Evolutionary conservation across 345 rosid species (phyloP).

Genomic region (Isatis tinctoria): DNA sequence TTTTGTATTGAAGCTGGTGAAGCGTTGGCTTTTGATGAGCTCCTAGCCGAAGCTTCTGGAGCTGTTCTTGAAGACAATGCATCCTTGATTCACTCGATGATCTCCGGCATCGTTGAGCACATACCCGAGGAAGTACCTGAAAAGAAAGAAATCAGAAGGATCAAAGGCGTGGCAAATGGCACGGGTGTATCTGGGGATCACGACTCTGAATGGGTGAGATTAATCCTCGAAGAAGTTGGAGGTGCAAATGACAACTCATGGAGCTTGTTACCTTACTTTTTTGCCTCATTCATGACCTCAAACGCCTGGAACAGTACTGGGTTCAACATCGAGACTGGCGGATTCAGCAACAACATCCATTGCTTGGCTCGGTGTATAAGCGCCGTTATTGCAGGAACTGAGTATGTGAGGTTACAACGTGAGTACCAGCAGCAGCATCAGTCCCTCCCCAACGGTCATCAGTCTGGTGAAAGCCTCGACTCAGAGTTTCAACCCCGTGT

Average conservation of each 20-base stretch:
- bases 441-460: constrained; percentile 68
- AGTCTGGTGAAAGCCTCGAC: constrained; percentile 49
- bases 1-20: constrained; percentile 97
- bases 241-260: constrained; percentile 94
- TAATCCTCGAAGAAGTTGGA: constrained; percentile 85
- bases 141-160: constrained; percentile 79
- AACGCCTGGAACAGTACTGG: constrained; percentile 84
- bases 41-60: constrained; percentile 94
- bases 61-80: constrained; percentile 82
- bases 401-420: constrained; percentile 72
- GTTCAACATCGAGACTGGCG: constrained; percentile 92
- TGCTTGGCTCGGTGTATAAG: constrained; percentile 96
- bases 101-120: constrained; percentile 69
- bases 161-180: constrained; percentile 71
- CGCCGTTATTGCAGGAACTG: constrained; percentile 94
- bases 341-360: constrained; percentile 91
- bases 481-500: constrained; percentile 58
- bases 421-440: constrained; percentile 69
- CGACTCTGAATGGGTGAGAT: constrained; percentile 95
- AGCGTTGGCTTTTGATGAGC: constrained; percentile 89
- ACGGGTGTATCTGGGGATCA: constrained; percentile 60
- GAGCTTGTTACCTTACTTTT: constrained; percentile 89
- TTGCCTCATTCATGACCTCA: constrained; percentile 84
- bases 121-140: constrained; percentile 87
- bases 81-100: constrained; percentile 76